Conservation (phyloP, 2,329 filamentous ascomycete genomes). For the Phaeophleospora eucalypticola region DNA sequence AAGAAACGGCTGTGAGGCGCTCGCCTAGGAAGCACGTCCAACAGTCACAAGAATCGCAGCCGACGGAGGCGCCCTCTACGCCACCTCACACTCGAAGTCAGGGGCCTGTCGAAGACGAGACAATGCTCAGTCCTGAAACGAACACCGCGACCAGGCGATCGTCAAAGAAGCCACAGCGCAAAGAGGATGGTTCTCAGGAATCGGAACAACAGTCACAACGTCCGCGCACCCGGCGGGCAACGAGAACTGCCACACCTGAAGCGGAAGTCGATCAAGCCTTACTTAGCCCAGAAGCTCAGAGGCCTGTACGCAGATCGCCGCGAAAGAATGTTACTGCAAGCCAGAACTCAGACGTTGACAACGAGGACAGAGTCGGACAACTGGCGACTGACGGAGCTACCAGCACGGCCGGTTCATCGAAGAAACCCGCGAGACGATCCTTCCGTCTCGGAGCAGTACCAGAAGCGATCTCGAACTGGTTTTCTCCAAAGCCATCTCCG, state of each 20-base stretch:
- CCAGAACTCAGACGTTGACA: too few relatives aligned
- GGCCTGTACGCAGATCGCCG: conserved; percentile 1
- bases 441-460: conserved; percentile 31
- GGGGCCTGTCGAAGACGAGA: conserved; percentile 7
- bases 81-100: conserved; percentile 6
- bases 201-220: not conserved
- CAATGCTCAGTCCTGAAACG: conserved; percentile 7
- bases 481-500: conserved; percentile 29
- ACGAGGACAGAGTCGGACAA: too few relatives aligned
- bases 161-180: conserved; percentile 10
- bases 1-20: conserved; percentile 10
- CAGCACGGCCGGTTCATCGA: too few relatives aligned
- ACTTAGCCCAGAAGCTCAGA: not conserved
- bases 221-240: not conserved
- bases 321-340: not conserved
- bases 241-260: not conserved
- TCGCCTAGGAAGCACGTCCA: conserved; percentile 8
- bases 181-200: not conserved
- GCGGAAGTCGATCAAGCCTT: not conserved
- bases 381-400: too few relatives aligned
- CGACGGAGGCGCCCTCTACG: not conserved
- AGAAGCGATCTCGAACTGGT: conserved; percentile 35
- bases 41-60: not conserved
- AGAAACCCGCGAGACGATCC: conserved; percentile 24
- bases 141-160: conserved; percentile 9